Evolutionary conservation across 176 grass and related monocot genomes (phyloP), one percentile per base, ranked within the genome.

Genomic region (Avena insularis): DNA sequence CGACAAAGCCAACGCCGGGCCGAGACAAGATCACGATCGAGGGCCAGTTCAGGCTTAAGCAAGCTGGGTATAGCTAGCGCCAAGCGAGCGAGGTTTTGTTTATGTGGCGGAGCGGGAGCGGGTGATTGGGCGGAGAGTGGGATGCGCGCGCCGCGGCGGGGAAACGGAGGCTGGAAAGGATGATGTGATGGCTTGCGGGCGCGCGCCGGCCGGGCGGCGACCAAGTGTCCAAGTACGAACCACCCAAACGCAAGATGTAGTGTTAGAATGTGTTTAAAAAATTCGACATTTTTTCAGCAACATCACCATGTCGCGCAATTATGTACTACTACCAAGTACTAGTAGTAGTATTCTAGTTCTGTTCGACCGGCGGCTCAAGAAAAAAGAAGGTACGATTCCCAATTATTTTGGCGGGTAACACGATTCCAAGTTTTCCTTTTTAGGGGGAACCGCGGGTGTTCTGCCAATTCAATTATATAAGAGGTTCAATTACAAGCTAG

Each of bases 11-110:
- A 8, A 6, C 38, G 38, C 38, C 38, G 38, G 25, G 36, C 55
- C 77, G 65, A 77, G 16, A 45, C 20, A 72, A 25, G 19, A 43
- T 43, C 8, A 71, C 67, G 77, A 12, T 12, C 9, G 48, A 19
- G 45, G 12, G 43, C 4, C 60, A 51, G 23, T 4, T 7, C 21
- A 65, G 19, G 23, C 15, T 63, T 40, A 40, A 40, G 38, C 38
- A 40, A 40, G 38, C 38, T 40, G 38, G 38, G 38, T n/a, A n/a
- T n/a, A n/a, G n/a, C 0, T 40, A 40, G 38, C 20, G 79, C 59
- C 60, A 50, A 49, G 25, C 61, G 45, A 50, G 16, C 60, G 84
- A 36, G 75, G 74, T 33, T 65, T 67, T 69, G 49, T 46, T 68
- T 78, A 47, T 46, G 12, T 68, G 13, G 14, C 6, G 51, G 29